These are phyloP conservation scores for Dipodascus geniculatus DNA, from an alignment of 805 yeast genomes.

Conservation along the genomic window DNA sequence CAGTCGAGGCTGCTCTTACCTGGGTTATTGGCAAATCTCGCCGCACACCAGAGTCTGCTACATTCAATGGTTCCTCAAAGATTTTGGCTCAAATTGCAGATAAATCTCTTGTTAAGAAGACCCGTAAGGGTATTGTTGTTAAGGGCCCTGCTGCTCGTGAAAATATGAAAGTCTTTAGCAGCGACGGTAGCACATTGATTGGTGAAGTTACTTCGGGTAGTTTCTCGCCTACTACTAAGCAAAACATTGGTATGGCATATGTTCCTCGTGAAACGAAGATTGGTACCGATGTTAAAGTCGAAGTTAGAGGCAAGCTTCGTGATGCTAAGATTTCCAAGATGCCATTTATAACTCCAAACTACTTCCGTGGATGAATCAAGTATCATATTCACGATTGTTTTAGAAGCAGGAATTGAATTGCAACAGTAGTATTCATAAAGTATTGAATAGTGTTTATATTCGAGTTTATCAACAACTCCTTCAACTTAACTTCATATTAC, in stretches of 20 bases:
- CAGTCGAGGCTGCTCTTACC: conserved; percentile 76
- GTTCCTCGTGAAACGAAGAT: conserved; percentile 62
- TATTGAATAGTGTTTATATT: too few relatives aligned
- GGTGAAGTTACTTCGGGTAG: conserved; percentile 54
- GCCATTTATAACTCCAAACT: conserved; percentile 73
- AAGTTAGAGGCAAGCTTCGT: conserved; percentile 74
- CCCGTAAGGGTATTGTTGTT: conserved; percentile 62
- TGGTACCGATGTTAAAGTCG: conserved; percentile 61
- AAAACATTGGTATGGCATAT: conserved; percentile 87
- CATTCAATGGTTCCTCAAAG: conserved; percentile 65
- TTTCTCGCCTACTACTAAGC: conserved; percentile 57
- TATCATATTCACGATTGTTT: too few relatives aligned
- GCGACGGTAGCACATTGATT: conserved; percentile 41
- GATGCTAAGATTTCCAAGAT: conserved; percentile 66
- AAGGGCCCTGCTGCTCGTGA: conserved; percentile 92
- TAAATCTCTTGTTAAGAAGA: conserved; percentile 41
- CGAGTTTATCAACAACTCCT: too few relatives aligned
- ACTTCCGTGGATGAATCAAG: conserved; percentile 35
- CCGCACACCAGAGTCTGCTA: conserved; percentile 31
- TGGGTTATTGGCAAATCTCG: conserved; percentile 86
- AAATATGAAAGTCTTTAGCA: conserved; percentile 48
- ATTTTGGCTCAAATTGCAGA: conserved; percentile 62
- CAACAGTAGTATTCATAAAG: too few relatives aligned
- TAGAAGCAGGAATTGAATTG: too few relatives aligned
- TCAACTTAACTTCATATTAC: too few relatives aligned